Base-by-base conservation (phyloP, 257 asterid species). In the Solanum dulcamara region DNA sequence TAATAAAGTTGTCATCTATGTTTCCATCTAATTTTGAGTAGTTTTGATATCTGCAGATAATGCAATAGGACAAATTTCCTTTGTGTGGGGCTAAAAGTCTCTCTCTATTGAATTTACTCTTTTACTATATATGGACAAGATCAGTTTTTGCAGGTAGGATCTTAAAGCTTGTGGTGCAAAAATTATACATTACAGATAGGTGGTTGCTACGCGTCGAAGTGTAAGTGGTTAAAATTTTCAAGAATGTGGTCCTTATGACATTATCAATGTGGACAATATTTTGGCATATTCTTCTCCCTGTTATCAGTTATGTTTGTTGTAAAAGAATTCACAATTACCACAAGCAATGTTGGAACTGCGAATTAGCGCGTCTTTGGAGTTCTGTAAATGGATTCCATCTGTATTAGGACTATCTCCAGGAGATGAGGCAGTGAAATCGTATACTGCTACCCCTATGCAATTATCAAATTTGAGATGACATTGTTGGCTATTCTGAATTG, bases 391-490 rank as follows among this genome's bases (percentile, higher is more conserved):
- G 67, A 96, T 96, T 48, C 99, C 99, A 20, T 96, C 98, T 1
- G 99, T 96, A 70, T 96, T 96, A 24, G 98, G 99, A 83, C 99
- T 96, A 83, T 93, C 91, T 2, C 97, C 97, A 1, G 99, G 99
- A 14, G 99, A 96, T 12, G 91, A 88, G 40, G 86, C 92, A 0
- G 87, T 91, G 67, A 96, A 88, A 87, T 93, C 91, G 93, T 89
- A 89, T 15, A 95, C 99, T 22, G 88, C 81, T 30, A 95, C 98
- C n/a, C 97, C 98, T 24, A 86, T 66, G 87, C 98, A 95, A 30
- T 92, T 91, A 80, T 96, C 98, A 44, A 96, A 94, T 85, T 96
- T 96, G 26, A 96, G 91, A 86, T 96, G 99, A 86, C 96, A 92
- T 57, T 95, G 98, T 6, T 90, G 98, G 86, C 99, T 96, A 66